phyloP scores from a whole-genome alignment of 352 stramenopile species.

The Phytophthora fragariae region DNA sequence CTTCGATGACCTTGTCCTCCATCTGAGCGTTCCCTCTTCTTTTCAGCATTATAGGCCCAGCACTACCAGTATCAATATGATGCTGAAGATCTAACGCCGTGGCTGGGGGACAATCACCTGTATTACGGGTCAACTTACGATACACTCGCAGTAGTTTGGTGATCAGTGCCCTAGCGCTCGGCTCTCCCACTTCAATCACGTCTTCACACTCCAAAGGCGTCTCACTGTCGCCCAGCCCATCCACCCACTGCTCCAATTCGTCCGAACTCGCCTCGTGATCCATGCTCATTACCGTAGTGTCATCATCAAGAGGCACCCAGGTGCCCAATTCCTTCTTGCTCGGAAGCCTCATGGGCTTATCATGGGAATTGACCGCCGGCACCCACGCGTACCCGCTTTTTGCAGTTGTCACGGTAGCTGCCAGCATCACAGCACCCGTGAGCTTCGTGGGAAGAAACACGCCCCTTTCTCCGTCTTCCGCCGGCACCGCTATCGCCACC shows the following conservation, averaged over 20 bases:
- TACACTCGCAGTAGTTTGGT: constrained; percentile 20
- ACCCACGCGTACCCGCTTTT: no score
- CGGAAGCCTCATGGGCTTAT: not conserved
- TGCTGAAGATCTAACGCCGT: constrained; percentile 20
- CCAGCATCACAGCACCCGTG: no score
- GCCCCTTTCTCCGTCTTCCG: no score
- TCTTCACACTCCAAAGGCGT: constrained; percentile 16
- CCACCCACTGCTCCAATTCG: not conserved
- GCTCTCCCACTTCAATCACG: not conserved
- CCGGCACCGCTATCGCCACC: no score
- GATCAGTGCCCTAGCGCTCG: constrained; percentile 7
- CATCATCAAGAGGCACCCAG: constrained; percentile 21
- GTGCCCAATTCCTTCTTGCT: constrained; percentile 3
- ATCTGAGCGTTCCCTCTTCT: not conserved
- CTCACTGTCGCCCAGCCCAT: not conserved
- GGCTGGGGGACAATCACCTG: constrained; percentile 16
- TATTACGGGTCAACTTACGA: not conserved
- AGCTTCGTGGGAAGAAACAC: no score
- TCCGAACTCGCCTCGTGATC: constrained; percentile 3
- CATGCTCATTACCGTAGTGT: not conserved
- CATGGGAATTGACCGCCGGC: no score
- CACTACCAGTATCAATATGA: constrained; percentile 27
- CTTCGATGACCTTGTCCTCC: constrained; percentile 17
- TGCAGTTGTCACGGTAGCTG: no score
- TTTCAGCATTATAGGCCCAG: constrained; percentile 20